phyloP scores from a whole-genome alignment of 345 rosid species.

The Populus davidiana region DNA sequence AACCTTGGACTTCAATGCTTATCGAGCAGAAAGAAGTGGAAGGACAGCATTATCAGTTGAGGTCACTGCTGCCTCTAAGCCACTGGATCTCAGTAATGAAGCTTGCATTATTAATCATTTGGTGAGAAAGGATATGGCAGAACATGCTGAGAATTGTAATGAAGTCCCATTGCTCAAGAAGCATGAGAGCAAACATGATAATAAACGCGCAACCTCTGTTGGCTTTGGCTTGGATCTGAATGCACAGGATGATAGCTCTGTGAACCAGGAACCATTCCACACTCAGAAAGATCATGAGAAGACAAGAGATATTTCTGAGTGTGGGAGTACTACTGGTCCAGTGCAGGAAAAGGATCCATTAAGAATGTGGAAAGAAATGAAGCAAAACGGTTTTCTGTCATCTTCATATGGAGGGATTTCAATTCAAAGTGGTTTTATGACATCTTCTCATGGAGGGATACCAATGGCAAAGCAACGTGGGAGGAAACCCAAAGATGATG shows the following conservation, averaged over 20 bases:
- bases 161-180: slow-evolving; percentile 26
- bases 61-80: slow-evolving; percentile 12
- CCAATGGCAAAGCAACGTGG: slow-evolving; percentile 67
- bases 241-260: slow-evolving; percentile 51
- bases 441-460: slow-evolving; percentile 51
- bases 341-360: slow-evolving; percentile 55
- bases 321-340: slow-evolving; percentile 62
- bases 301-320: slow-evolving; percentile 53
- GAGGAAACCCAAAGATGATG: slow-evolving; percentile 53
- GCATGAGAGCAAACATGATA: slow-evolving; percentile 15
- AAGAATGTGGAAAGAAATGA: slow-evolving; percentile 81
- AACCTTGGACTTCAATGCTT: slow-evolving; percentile 22
- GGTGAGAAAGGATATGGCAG: slow-evolving; percentile 8
- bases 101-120: slow-evolving; percentile 15
- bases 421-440: slow-evolving; percentile 33
- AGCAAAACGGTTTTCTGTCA: slow-evolving; percentile 81
- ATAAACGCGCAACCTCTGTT: slow-evolving; percentile 26
- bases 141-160: slow-evolving; percentile 21
- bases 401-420: slow-evolving; percentile 60
- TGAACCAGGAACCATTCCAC: slow-evolving; percentile 34
- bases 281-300: slow-evolving; percentile 36
- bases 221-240: slow-evolving; percentile 52
- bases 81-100: slow-evolving; percentile 45
- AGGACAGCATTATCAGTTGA: slow-evolving; percentile 11
- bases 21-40: slow-evolving; percentile 22